phyloP scores from a whole-genome alignment of 805 yeast genomes.

The Saccharomycopsis babjevae region DNA sequence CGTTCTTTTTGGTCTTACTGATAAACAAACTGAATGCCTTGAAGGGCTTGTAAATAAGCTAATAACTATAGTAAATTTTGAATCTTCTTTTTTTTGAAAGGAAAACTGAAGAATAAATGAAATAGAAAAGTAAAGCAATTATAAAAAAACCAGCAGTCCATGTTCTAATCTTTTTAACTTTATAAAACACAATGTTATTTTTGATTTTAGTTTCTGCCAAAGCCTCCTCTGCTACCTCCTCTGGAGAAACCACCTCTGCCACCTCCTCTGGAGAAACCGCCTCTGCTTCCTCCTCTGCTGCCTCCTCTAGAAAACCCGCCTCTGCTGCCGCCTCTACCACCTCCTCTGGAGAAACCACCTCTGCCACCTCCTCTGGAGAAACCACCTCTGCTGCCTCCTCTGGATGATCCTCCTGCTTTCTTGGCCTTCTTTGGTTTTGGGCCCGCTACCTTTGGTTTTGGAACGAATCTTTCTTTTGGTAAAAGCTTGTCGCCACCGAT shows the following conservation, averaged over 20 bases:
- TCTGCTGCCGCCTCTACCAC: slow-evolving; percentile 37
- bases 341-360: slow-evolving; percentile 40
- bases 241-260: slow-evolving; percentile 31
- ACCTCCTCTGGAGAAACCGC: slow-evolving; percentile 26
- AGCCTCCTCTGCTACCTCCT: slow-evolving; percentile 31
- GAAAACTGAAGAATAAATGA: neutral
- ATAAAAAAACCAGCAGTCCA: neutral
- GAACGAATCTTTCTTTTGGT: slow-evolving; percentile 93
- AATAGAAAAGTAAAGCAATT: neutral
- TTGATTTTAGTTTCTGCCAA: slow-evolving; percentile 19
- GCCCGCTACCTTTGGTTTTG: slow-evolving; percentile 83
- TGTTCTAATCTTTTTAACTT: neutral
- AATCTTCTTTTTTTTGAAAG: neutral
- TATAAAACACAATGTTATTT: neutral
- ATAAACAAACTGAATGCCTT: neutral
- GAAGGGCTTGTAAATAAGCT: neutral
- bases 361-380: slow-evolving; percentile 36
- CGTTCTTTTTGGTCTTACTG: neutral
- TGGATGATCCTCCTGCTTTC: slow-evolving; percentile 42
- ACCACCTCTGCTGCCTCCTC: slow-evolving; percentile 38
- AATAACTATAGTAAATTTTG: neutral
- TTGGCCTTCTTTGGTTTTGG: slow-evolving; percentile 65
- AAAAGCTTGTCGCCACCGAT: slow-evolving; percentile 92
- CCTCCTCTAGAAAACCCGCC: slow-evolving; percentile 38
- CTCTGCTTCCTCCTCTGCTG: slow-evolving; percentile 26